Evolutionary conservation across 2,329 filamentous ascomycete genomes (phyloP), one percentile per base, ranked within the genome.

Genomic region (Phyllosticta ampelicida): DNA sequence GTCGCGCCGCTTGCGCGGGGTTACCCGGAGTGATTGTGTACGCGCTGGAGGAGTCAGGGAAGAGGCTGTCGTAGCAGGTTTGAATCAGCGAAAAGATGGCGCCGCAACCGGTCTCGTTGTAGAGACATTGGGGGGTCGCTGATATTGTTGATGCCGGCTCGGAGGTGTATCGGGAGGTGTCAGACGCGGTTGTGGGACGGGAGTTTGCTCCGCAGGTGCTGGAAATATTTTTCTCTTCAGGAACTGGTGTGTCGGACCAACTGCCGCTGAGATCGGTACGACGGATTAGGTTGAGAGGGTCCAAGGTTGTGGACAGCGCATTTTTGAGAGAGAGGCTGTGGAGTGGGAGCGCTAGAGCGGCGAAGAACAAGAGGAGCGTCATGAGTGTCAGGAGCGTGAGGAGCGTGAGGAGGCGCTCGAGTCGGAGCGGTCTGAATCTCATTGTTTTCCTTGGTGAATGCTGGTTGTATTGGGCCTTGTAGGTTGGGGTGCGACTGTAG

Each of bases 61-160:
- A 30, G 26, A 58, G 49, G 10, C 13, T 16, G 51, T 21, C 16
- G 20, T 51, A 51, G 58, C 54, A 60, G 21, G 51, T 48, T 28
- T 57, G 58, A 5, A 59, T 16, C n/a, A 54, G 48, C 10, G 3
- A 9, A 29, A 29, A 58, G 48, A 51, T 51, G 26, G 48, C 51
- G 21, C 3, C n/a, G 48, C 56, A 58, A 26, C 51, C 48, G 18
- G 18, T 28, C 26, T 49, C 50, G 2, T 19, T 8, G 18, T 28
- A 20, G 13, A 58, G 49, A 51, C 50, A 58, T 44, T 44, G 36
- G 13, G 36, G 36, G 16, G n/a, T 3, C n/a, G 36, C 11, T 5
- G 36, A 44, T 44, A 6, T 13, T 16, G 36, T 6, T 26, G 23
- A 8, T 26, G 23, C 3, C 23, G 36, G 8, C n/a, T 44, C 13